These are phyloP conservation scores for Asparagopsis taxiformis DNA, from an alignment of 31 red algal species.

Conservation along the genomic window DNA sequence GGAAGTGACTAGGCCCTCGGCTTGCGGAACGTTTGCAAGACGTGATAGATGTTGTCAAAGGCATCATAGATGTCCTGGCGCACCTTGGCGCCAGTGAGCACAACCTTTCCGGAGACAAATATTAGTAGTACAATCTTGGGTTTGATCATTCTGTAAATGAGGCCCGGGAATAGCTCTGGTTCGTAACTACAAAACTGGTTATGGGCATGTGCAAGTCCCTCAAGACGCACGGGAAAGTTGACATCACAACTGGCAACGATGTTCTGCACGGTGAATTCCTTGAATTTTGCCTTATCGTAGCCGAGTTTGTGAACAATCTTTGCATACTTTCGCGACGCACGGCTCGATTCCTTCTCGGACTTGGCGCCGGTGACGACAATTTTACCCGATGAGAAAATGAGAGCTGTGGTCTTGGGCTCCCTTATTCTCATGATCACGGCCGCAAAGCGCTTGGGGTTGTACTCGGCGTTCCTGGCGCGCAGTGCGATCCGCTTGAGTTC, in stretches of 20 bases:
- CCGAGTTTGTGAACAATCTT: slow-evolving; percentile 95
- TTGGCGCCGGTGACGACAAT: slow-evolving; percentile 97
- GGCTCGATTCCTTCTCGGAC: slow-evolving; percentile 80
- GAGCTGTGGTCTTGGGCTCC: slow-evolving; percentile 96
- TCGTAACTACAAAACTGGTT: slow-evolving; percentile 94
- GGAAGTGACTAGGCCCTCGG: slow-evolving; percentile 5
- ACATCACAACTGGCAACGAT: slow-evolving; percentile 97
- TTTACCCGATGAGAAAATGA: slow-evolving; percentile 98
- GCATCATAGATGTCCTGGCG: slow-evolving; percentile 90
- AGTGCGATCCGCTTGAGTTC: slow-evolving; percentile 95
- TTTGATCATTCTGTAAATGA: slow-evolving; percentile 96
- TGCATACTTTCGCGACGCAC: slow-evolving; percentile 92
- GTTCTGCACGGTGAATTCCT: slow-evolving; percentile 98
- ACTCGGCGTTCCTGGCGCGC: slow-evolving; percentile 95
- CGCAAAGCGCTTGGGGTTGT: slow-evolving; percentile 98
- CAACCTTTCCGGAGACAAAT: slow-evolving; percentile 99
- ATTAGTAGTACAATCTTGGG: slow-evolving; percentile 97
- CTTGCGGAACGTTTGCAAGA: slow-evolving; percentile 92
- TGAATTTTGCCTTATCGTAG: slow-evolving; percentile 87
- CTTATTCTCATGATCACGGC: slow-evolving; percentile 99
- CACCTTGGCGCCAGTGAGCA: slow-evolving; percentile 96
- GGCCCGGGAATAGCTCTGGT: slow-evolving; percentile 98
- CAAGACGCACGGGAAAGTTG: slow-evolving; percentile 93
- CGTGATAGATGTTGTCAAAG: slow-evolving; percentile 92
- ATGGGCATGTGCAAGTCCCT: slow-evolving; percentile 91